These are phyloP conservation scores for Aspergillus bertholletiae DNA, from an alignment of 495 filamentous ascomycete species.

Conservation along the genomic window DNA sequence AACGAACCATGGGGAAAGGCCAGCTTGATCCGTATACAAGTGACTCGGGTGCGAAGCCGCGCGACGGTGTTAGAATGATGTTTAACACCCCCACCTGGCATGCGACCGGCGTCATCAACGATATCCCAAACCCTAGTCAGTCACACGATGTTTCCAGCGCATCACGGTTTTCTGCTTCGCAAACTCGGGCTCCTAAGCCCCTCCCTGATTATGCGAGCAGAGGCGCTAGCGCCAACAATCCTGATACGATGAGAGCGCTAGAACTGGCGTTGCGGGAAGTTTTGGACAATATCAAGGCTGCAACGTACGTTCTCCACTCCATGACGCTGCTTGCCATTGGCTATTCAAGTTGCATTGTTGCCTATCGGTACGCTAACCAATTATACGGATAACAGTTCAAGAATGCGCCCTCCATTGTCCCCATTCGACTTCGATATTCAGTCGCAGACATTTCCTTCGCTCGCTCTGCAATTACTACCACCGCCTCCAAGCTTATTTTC, in stretches of 20 bases:
- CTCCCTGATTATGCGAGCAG: conserved; percentile 56
- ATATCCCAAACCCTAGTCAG: conserved; percentile 51
- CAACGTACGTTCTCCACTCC: conserved; percentile 56
- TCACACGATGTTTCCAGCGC: conserved; percentile 29
- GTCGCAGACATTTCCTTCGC: conserved; percentile 72
- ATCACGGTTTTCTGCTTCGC: conserved; percentile 37
- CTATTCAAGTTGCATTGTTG: not conserved
- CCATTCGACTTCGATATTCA: conserved; percentile 85
- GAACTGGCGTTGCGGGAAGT: conserved; percentile 81
- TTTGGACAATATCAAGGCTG: conserved; percentile 72
- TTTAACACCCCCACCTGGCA: conserved; percentile 71
- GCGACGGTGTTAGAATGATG: conserved; percentile 46
- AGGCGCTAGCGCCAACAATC: conserved; percentile 56
- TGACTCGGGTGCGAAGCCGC: conserved; percentile 26
- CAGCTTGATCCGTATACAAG: conserved; percentile 22
- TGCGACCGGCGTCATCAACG: conserved; percentile 77
- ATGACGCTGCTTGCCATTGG: not conserved
- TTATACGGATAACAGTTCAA: conserved; percentile 21
- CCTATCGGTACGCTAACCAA: not conserved
- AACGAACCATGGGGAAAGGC: conserved; percentile 28
- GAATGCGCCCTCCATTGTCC: conserved; percentile 38
- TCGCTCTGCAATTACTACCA: conserved; percentile 75
- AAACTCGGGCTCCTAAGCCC: conserved; percentile 40
- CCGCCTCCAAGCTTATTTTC: conserved; percentile 73
- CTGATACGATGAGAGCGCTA: conserved; percentile 73